phyloP scores from a whole-genome alignment of 768 basidiomycete genomes.

The Agrocybe praecox region DNA sequence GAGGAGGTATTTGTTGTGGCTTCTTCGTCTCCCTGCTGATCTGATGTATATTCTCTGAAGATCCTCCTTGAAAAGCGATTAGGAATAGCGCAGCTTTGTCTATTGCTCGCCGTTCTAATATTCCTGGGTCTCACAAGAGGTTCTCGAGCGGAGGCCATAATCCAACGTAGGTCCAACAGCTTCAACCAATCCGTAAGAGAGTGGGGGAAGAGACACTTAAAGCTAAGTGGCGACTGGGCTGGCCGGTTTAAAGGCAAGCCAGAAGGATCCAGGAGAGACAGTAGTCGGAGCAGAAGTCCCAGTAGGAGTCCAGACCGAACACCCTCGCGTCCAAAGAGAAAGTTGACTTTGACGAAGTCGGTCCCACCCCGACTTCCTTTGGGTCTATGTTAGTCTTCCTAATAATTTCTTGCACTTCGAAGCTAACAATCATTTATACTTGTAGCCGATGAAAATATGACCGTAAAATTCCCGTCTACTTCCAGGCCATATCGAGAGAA shows the following conservation, averaged over 20 bases:
- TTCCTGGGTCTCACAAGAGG: conserved; percentile 89
- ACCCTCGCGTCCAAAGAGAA: conserved; percentile 12
- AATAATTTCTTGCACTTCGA: not conserved
- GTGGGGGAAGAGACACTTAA: conserved; percentile 60
- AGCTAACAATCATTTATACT: not conserved
- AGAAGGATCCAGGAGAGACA: conserved; percentile 9
- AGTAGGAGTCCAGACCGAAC: conserved; percentile 31
- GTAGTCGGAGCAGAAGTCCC: conserved; percentile 14
- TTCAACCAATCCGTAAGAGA: conserved; percentile 41
- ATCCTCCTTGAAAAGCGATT: conserved; percentile 88
- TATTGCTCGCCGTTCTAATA: conserved; percentile 80
- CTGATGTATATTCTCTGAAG: conserved; percentile 35
- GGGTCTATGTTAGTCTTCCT: conserved; percentile 1
- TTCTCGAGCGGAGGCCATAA: conserved; percentile 42
- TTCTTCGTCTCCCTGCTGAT: conserved; percentile 1
- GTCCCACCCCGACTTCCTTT: conserved; percentile 12
- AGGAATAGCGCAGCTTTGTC: conserved; percentile 83
- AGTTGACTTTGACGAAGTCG: conserved; percentile 9
- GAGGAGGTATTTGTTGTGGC: conserved; percentile 64
- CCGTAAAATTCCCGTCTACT: conserved; percentile 19
- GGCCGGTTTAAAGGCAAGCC: conserved; percentile 34
- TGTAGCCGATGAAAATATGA: conserved; percentile 8
- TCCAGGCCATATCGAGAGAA: conserved; percentile 5
- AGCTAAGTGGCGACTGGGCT: conserved; percentile 57
- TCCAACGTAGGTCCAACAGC: conserved; percentile 22